Percentiles rank a stretch among this genome's conserved stretches.
phyloP scores from a whole-genome alignment of 306 rosid genomes.

The Lagenaria siceraria region DNA sequence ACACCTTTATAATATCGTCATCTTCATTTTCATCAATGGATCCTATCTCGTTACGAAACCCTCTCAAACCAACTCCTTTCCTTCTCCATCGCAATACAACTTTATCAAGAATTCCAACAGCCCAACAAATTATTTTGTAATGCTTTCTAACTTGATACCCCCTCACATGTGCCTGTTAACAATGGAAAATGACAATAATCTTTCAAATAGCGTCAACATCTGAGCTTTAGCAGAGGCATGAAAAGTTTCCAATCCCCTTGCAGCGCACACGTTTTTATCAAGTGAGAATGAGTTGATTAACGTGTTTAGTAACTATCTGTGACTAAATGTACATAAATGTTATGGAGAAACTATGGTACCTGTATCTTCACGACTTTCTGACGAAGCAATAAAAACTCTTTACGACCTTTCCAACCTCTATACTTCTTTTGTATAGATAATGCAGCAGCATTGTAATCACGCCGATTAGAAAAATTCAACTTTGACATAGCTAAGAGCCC shows the following conservation, averaged over 20 bases:
- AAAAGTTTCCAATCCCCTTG: not conserved
- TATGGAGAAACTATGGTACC: slow-evolving; percentile 30
- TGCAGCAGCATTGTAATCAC: slow-evolving; percentile 66
- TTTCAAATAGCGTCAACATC: not conserved
- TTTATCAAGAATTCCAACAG: slow-evolving; percentile 77
- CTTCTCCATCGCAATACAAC: slow-evolving; percentile 85
- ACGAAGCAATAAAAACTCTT: slow-evolving; percentile 61
- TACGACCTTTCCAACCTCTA: slow-evolving; percentile 84
- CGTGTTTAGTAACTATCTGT: not conserved
- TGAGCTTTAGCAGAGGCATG: slow-evolving; percentile 1
- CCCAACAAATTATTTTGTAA: slow-evolving; percentile 75
- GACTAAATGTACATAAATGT: not conserved
- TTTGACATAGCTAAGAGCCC: slow-evolving; percentile 59
- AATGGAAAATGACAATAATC: not conserved
- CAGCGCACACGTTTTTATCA: not conserved
- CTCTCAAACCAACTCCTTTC: slow-evolving; percentile 66
- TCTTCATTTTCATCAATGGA: slow-evolving; percentile 48
- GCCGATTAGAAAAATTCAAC: slow-evolving; percentile 41
- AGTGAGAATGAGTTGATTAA: not conserved
- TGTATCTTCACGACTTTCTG: slow-evolving; percentile 83
- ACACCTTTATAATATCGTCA: slow-evolving; percentile 74
- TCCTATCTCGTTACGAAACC: slow-evolving; percentile 34
- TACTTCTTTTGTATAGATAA: slow-evolving; percentile 85
- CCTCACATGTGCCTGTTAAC: slow-evolving; percentile 80
- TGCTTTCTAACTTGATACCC: slow-evolving; percentile 80